These are phyloP conservation scores for Flammula alnicola DNA, from an alignment of 1,284 basidiomycete genomes.

Conservation along the genomic window DNA sequence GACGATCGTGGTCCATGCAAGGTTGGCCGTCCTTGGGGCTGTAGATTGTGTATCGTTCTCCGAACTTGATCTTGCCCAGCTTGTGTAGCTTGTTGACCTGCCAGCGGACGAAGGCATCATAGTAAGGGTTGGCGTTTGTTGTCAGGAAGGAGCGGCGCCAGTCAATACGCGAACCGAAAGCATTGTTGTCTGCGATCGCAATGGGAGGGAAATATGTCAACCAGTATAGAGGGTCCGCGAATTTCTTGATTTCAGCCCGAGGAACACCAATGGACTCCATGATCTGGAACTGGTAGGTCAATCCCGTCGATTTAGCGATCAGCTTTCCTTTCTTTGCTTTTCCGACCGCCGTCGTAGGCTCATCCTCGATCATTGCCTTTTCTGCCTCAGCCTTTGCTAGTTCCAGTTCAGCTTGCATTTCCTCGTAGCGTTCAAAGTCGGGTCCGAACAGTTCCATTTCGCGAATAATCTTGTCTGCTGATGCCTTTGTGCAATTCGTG, in stretches of 20 bases:
- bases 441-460: constrained; percentile 97
- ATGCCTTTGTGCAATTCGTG: constrained; percentile 58
- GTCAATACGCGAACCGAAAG: constrained; percentile 94
- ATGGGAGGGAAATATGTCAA: constrained; percentile 96
- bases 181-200: constrained; percentile 86
- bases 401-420: constrained; percentile 43
- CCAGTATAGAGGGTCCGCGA: constrained; percentile 95
- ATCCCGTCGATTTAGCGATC: constrained; percentile 90
- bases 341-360: constrained; percentile 35
- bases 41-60: constrained; percentile 98
- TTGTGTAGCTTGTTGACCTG: constrained; percentile 94
- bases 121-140: constrained; percentile 96
- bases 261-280: constrained; percentile 94
- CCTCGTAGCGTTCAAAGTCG: constrained; percentile 81
- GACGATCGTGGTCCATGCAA: constrained; percentile 99
- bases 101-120: constrained; percentile 97
- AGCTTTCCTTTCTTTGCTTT: constrained; percentile 99
- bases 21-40: constrained; percentile 99
- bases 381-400: constrained; percentile 49
- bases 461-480: constrained; percentile 95
- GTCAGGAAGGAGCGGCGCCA: constrained; percentile 97
- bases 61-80: constrained; percentile 94
- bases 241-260: constrained; percentile 90
- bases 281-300: constrained; percentile 99
- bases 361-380: constrained; percentile 49